Conservation (phyloP, 345 rosid genomes). For the thale cress (Arabidopsis thaliana) region TAIR10.1 NC_003071.7:18155501-18156000, state of each 20-base stretch:
- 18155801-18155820: conserved; percentile 23
- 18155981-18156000: no score
- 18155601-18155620: conserved; percentile 41
- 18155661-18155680: conserved; percentile 19
- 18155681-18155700: conserved; percentile 27
- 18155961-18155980: no score
- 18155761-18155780: conserved; percentile 36
- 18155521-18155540: conserved; percentile 41
- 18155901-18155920: no score
- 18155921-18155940: no score
- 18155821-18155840: conserved; percentile 5
- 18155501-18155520: conserved; percentile 65
- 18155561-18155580: conserved; percentile 15
- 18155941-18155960: no score
- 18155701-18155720: conserved; percentile 39
- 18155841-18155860: background rate
- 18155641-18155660: conserved; percentile 53
- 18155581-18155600: conserved; percentile 35
- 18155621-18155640: conserved; percentile 44
- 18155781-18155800: conserved; percentile 34
- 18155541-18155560: conserved; percentile 4
- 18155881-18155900: no score
- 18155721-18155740: conserved; percentile 44
- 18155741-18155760: conserved; percentile 41
- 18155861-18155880: no score